Percentiles rank a stretch among this genome's conserved stretches.
Conservation (phyloP, 2,329 filamentous ascomycete species). For the Fusarium setosum region DNA sequence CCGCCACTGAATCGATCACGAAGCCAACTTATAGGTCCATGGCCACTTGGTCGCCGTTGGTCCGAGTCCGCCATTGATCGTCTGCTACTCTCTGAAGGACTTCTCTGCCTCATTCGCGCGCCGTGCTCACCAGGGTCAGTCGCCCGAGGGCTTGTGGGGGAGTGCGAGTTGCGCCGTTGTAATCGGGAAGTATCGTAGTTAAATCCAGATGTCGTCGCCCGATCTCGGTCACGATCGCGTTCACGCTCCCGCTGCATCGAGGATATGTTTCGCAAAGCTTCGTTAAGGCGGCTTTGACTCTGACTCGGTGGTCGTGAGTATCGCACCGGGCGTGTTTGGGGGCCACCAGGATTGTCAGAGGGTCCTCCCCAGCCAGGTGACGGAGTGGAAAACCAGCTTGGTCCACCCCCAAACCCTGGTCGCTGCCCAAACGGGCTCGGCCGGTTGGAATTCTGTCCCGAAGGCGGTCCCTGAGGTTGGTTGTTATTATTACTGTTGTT, state of each 20-base stretch:
- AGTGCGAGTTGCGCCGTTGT: constrained; percentile 53
- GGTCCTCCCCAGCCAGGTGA: constrained; percentile 4
- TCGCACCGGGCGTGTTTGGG: constrained; percentile 28
- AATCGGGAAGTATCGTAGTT: constrained; percentile 49
- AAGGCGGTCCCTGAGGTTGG: constrained; percentile 18
- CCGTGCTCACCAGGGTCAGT: constrained; percentile 44
- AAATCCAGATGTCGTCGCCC: constrained; percentile 39
- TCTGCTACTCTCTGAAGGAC: constrained; percentile 52
- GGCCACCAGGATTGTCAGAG: background rate
- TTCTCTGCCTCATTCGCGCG: constrained; percentile 51
- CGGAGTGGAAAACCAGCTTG: constrained; percentile 15
- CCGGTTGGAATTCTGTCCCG: constrained; percentile 19
- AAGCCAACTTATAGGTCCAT: constrained; percentile 57
- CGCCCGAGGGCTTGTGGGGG: constrained; percentile 50
- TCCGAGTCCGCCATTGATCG: constrained; percentile 44
- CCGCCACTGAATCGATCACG: constrained; percentile 53
- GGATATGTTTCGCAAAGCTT: constrained; percentile 46
- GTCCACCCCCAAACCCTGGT: background rate
- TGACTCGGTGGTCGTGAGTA: constrained; percentile 42
- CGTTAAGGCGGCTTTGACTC: constrained; percentile 43
- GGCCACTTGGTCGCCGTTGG: constrained; percentile 46
- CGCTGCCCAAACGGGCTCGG: constrained; percentile 15
- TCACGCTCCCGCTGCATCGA: constrained; percentile 42
- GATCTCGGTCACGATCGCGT: constrained; percentile 39
- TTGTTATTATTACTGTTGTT: constrained; percentile 25